phyloP scores from a whole-genome alignment of 352 stramenopile species.

The Phytophthora cactorum region DNA sequence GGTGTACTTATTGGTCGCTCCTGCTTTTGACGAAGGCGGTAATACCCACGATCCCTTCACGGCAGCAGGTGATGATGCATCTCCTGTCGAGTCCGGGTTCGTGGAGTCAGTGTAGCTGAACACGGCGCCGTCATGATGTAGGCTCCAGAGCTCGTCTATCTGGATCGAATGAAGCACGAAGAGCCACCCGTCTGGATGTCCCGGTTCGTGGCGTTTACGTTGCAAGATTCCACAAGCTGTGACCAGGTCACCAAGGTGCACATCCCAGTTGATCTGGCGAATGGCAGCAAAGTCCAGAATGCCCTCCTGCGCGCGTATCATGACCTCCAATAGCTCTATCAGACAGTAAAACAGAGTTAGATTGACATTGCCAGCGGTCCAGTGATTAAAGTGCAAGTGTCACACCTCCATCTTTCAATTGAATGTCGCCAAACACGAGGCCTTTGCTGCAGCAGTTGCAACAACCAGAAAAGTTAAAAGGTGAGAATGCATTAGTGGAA shows the following conservation, averaged over 20 bases:
- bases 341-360: not conserved
- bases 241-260: slow-evolving; percentile 77
- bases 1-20: slow-evolving; percentile 68
- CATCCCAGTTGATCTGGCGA: slow-evolving; percentile 80
- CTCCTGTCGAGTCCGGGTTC: slow-evolving; percentile 1
- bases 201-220: slow-evolving; percentile 43
- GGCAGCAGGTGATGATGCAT: slow-evolving; percentile 1
- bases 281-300: slow-evolving; percentile 66
- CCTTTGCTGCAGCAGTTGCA: slow-evolving; percentile 57
- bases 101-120: slow-evolving; percentile 56
- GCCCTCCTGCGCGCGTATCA: slow-evolving; percentile 72
- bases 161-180: slow-evolving; percentile 54
- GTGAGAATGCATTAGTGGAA: not conserved
- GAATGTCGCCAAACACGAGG: slow-evolving; percentile 84
- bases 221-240: slow-evolving; percentile 48
- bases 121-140: slow-evolving; percentile 49
- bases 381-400: not conserved
- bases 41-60: slow-evolving; percentile 56
- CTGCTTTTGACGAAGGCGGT: slow-evolving; percentile 57
- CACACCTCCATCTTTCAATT: slow-evolving; percentile 65
- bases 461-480: not conserved
- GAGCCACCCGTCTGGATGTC: slow-evolving; percentile 46
- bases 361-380: not conserved
- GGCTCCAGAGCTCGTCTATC: slow-evolving; percentile 69
- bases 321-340: slow-evolving; percentile 79